These are phyloP conservation scores for Kwoniella botswanensis DNA, from an alignment of 768 basidiomycete genomes.

Conservation along the genomic window DNA sequence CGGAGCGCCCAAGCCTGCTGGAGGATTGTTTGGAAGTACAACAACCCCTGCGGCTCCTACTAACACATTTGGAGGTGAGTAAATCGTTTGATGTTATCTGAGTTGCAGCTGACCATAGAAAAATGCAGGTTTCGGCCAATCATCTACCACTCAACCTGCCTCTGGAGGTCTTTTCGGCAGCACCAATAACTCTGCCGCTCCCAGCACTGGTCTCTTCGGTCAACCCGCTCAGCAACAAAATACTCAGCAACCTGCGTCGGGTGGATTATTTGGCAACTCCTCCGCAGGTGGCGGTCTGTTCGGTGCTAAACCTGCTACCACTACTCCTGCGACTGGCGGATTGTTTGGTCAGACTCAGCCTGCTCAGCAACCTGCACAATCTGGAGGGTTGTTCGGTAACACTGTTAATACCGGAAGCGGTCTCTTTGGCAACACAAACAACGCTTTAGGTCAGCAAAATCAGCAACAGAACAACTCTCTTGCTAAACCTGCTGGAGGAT, in stretches of 20 bases:
- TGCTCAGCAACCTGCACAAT: conserved; percentile 27
- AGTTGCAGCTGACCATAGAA: conserved; percentile 4
- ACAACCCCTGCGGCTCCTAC: conserved; percentile 26
- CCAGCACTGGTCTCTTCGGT: conserved; percentile 38
- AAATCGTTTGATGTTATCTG: not conserved
- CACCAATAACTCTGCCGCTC: conserved; percentile 13
- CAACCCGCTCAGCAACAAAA: conserved; percentile 32
- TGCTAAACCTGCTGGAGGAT: conserved; percentile 40
- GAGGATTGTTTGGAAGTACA: conserved; percentile 39
- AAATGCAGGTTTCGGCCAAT: conserved; percentile 36
- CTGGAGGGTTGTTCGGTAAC: conserved; percentile 31
- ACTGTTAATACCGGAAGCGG: conserved; percentile 33
- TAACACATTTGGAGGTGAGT: conserved; percentile 35
- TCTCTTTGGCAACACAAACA: conserved; percentile 49
- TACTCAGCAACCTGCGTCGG: conserved; percentile 27
- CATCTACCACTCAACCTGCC: conserved; percentile 32
- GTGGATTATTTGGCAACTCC: conserved; percentile 33
- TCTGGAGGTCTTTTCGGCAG: conserved; percentile 37
- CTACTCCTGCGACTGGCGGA: conserved; percentile 47
- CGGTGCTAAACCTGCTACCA: conserved; percentile 26
- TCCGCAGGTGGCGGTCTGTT: conserved; percentile 42
- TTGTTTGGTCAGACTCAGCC: conserved; percentile 56
- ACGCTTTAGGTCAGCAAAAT: conserved; percentile 57
- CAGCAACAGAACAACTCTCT: conserved; percentile 47
- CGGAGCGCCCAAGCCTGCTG: conserved; percentile 27